A percentile compares a stretch with the other conserved stretches of the same genome.
Evolutionary conservation across 495 filamentous ascomycete genomes (phyloP).

Genomic region (Cercophora samala): DNA sequence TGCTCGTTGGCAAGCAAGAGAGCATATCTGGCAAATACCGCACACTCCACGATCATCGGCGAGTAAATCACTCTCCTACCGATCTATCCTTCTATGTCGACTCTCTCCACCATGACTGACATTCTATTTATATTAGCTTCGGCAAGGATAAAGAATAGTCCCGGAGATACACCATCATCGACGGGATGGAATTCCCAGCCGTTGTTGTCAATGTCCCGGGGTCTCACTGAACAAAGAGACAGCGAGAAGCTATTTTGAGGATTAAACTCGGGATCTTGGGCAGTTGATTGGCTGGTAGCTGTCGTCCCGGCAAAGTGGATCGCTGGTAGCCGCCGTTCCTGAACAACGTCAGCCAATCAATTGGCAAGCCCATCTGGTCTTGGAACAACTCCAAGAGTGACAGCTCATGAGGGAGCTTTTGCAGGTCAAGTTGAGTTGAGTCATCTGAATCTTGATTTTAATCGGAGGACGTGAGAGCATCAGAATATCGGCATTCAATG

Average conservation of each 20-base stretch:
- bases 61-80: too few relatives aligned
- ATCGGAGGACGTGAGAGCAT: not conserved
- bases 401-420: not conserved
- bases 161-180: too few relatives aligned
- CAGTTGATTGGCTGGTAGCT: not conserved
- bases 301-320: not conserved
- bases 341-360: not conserved
- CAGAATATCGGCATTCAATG: not conserved
- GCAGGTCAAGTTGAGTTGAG: not conserved
- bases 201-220: too few relatives aligned
- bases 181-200: too few relatives aligned
- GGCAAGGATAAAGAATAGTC: too few relatives aligned
- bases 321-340: not conserved
- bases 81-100: too few relatives aligned
- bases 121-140: too few relatives aligned
- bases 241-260: constrained; percentile 1
- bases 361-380: not conserved
- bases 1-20: too few relatives aligned
- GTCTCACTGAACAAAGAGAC: not conserved
- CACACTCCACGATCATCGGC: too few relatives aligned
- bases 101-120: too few relatives aligned
- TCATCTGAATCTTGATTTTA: not conserved
- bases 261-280: not conserved
- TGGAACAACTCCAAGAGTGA: not conserved
- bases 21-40: too few relatives aligned